Evolutionary conservation across 1,284 basidiomycete species (phyloP), one percentile per base, ranked within the genome.

Genomic region (Tremellales sp.): DNA sequence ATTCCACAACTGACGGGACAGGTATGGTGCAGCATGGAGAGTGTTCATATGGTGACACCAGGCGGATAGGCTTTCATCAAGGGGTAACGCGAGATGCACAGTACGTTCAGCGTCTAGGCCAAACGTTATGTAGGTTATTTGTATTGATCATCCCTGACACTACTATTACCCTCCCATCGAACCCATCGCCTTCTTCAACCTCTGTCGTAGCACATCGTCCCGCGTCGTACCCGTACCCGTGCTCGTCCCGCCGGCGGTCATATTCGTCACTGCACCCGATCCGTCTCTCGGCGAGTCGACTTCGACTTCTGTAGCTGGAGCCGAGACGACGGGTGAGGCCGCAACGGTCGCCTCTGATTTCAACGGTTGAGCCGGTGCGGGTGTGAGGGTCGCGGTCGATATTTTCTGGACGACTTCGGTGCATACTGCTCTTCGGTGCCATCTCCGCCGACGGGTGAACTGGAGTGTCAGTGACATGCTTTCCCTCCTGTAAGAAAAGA

Each of bases 371-470:
- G 53, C 39, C 24, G 42, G 37, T 25, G 11, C 36, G n/a, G n/a
- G n/a, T n/a, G n/a, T n/a, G n/a, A n/a, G n/a, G 4, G 22, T 17
- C 7, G 27, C 48, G 25, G 54, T 45, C 29, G 62, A 51, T 22
- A 73, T 54, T 53, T 86, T 82, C 35, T 71, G 67, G 19, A 89
- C 77, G 0, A 79, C 80, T 74, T 92, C 89, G 13, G 78, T 80
- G 42, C 89, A 81, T 11, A 87, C 72, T 1, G 89, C 89, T 31
- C 89, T 79, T 45, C 89, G 82, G 3, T 85, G 86, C 89, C 89
- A 92, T 47, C 87, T 79, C 45, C 89, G 75, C 62, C 83, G 84
- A 11, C 89, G 82, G 0, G 89, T 92, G 67, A 87, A 92, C 84
- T 88, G 61, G 2, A 19, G 43, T 45, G 17, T 50, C 37, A 11